Evolutionary conservation across 1,139 yeast species (phyloP), one percentile per base, ranked within the genome.

Genomic region (Candida tropicalis): DNA sequence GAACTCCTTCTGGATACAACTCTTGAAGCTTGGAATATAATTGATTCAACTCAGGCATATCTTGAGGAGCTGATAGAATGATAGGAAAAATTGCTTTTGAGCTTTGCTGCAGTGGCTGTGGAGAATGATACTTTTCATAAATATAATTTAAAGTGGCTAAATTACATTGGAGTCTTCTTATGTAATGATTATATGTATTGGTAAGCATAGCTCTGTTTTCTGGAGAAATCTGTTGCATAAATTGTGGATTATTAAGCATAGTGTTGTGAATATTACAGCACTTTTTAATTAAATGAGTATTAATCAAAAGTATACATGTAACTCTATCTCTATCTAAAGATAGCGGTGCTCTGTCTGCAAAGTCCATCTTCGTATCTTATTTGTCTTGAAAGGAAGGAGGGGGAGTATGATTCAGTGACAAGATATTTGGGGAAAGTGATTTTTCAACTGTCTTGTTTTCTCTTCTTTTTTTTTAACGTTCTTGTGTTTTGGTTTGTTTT

Each of bases 1-100:
- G 79, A 29, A 77, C 62, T 0, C 81, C 81, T 48, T 79, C 84
- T 0, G 82, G 82, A 49, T 79, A 79, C 35, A 79, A 56, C 42
- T 75, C 79, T 49, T 77, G 79, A 40, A 79, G 60, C 42, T 72
- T 63, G 28, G 65, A 61, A 55, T 79, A 79, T 40, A 75, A 65
- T 37, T 66, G 75, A 43, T 61, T 63, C 41, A 79, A 63, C 52
- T 78, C 84, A 0, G 82, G 81, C 68, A 79, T 70, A 41, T 78
- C 82, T 5, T 71, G 73, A 2, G 84, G 84, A 5, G 84, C 74
- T 3, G 77, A 65, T 49, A 79, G 67, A 38, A 79, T 73, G 28
- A 75, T 66, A 0, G 84, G 84, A 47, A 77, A 73, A 44, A 75
- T 62, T 39, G 73, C 58, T 54, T 70, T 59, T 13, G 58, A 62